These are phyloP conservation scores for Triglochin maritima DNA, from an alignment of 106 monocot genomes.

Conservation along the genomic window DNA sequence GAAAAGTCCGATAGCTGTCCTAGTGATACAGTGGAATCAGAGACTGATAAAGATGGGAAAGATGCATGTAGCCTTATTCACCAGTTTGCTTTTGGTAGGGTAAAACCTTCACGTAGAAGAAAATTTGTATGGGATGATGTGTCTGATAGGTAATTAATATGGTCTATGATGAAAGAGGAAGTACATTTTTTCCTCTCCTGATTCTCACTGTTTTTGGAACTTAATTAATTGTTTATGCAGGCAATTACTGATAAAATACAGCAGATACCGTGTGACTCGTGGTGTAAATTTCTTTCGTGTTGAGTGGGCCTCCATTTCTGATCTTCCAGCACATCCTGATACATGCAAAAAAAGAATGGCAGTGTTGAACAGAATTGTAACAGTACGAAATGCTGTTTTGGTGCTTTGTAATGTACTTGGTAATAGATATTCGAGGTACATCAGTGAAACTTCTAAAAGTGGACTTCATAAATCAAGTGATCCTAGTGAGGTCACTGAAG, in stretches of 20 bases:
- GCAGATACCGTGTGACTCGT: constrained; percentile 46
- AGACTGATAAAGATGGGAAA: constrained; percentile 17
- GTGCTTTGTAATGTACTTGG: constrained; percentile 66
- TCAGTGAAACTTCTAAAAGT: constrained; percentile 5
- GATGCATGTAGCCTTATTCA: constrained; percentile 23
- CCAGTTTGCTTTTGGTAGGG: constrained; percentile 23
- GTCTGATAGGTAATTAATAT: constrained; percentile 53
- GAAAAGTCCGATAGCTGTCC: constrained; percentile 3
- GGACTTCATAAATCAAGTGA: neutral
- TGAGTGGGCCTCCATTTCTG: constrained; percentile 54
- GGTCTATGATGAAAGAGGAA: neutral
- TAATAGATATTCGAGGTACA: constrained; percentile 33
- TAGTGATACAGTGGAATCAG: constrained; percentile 8
- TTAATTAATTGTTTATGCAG: constrained; percentile 14
- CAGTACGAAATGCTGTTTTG: constrained; percentile 41
- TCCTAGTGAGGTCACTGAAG: constrained; percentile 1
- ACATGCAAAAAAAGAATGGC: constrained; percentile 66
- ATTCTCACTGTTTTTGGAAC: constrained; percentile 1
- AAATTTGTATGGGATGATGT: constrained; percentile 58
- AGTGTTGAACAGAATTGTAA: constrained; percentile 28
- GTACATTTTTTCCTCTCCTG: neutral
- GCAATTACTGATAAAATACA: constrained; percentile 63
- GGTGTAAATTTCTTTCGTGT: constrained; percentile 60
- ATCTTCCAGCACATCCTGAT: constrained; percentile 66
- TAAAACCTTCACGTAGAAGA: constrained; percentile 26